Base-by-base conservation (phyloP, 257 asterid genomes). In the Gentiana macrophylla region DNA sequence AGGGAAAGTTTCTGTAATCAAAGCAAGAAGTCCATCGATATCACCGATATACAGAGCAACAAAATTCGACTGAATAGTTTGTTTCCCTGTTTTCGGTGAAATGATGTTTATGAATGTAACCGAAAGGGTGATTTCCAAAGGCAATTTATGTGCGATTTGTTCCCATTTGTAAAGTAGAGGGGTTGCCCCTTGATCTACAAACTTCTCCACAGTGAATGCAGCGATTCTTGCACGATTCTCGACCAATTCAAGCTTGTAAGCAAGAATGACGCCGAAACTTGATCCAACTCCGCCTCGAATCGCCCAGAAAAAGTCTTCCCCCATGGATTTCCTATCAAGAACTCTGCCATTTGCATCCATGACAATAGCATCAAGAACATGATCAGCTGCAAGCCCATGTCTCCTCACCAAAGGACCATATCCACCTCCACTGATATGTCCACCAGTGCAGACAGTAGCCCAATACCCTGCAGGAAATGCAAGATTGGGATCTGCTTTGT, bases 371-470 rank as follows among this genome's bases (percentile, higher is more conserved):
- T 64, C 69, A 4, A 56, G 2, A 32, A 64, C 57, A 24, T 64
- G 52, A 36, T 64, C 62, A 1, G 62, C 58, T 4, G 62, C 69
- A 9, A 56, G 36, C 6, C 69, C 69, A 7, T 8, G 45, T 35
- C 59, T 52, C 13, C 70, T 51, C 0, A 46, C 38, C 60, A 65
- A 6, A 3, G 64, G 60, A 8, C 70, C 70, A 5, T 43, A 65
- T 8, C 65, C 70, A 9, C 70, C 70, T 3, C 70, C 70, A 12
- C 55, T 43, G 8, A 65, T 47, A 10, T 58, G 70, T 3, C 70
- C 70, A 3, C 70, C 70, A 43, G 47, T 45, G 12, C 55, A 33
- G 9, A 65, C 64, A 5, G 64, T 58, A 1, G 70, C 64, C 33
- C 52, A 65, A n/a, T 41, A 57, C 8, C 65, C 70, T 3, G 65